These are phyloP conservation scores for Babesia caballi DNA, from an alignment of 169 alveolate genomes.

Conservation along the genomic window DNA sequence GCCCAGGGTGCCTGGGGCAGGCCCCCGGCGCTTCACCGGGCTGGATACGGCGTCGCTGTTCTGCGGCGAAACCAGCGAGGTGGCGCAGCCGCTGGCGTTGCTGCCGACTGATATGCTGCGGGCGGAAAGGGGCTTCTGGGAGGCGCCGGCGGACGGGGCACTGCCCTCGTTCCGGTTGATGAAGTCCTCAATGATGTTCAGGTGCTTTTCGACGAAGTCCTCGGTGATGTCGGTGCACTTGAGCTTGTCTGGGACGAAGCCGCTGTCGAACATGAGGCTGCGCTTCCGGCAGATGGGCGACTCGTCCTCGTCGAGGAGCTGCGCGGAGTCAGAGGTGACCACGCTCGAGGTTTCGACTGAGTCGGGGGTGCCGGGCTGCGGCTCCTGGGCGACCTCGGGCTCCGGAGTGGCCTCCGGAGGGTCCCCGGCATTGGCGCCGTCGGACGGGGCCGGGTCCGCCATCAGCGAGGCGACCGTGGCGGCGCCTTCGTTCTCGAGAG, in stretches of 20 bases:
- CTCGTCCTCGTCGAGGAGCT: slow-evolving; percentile 29
- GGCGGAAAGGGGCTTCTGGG: neutral
- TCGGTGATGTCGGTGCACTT: slow-evolving; percentile 17
- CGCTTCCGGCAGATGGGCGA: slow-evolving; percentile 41
- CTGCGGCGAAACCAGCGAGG: neutral
- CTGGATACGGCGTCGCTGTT: neutral
- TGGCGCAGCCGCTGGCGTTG: neutral
- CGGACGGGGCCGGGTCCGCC: neutral
- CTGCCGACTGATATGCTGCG: neutral
- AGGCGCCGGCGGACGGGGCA: neutral
- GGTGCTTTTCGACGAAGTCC: neutral
- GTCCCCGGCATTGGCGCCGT: neutral
- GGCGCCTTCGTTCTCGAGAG: neutral
- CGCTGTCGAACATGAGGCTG: slow-evolving; percentile 28
- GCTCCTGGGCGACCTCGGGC: neutral
- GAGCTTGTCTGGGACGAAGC: slow-evolving; percentile 5
- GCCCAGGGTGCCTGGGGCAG: neutral
- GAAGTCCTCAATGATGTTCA: neutral
- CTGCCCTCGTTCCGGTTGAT: neutral
- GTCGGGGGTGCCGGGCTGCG: neutral
- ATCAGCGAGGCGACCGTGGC: neutral
- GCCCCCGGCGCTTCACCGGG: neutral
- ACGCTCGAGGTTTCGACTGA: neutral
- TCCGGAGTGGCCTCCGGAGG: neutral
- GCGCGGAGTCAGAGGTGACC: neutral